phyloP scores from a whole-genome alignment of 768 basidiomycete genomes.

The Nevesoporus exiguus region DNA sequence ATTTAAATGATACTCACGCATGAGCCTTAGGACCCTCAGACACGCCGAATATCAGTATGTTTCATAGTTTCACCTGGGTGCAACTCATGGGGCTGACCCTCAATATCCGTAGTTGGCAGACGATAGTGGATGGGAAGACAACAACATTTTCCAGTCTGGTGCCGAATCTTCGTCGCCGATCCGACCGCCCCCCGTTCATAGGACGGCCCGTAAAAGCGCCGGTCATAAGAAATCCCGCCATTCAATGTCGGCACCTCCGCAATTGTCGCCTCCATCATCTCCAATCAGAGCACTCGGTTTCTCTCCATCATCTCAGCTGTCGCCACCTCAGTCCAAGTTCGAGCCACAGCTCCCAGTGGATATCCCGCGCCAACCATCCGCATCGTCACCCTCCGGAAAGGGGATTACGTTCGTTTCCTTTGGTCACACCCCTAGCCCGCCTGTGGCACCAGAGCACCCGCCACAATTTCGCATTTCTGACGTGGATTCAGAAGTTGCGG shows the following conservation, averaged over 20 bases:
- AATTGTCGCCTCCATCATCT: constrained; percentile 43
- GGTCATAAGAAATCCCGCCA: constrained; percentile 55
- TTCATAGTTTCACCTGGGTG: constrained; percentile 23
- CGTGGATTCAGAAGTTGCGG: neutral
- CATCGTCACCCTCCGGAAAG: constrained; percentile 15
- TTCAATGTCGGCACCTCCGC: constrained; percentile 70
- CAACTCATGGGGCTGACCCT: constrained; percentile 6
- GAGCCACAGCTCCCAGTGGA: constrained; percentile 48
- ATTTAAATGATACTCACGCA: neutral
- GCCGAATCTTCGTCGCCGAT: constrained; percentile 80
- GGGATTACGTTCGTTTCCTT: constrained; percentile 12
- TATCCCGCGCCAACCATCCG: constrained; percentile 30
- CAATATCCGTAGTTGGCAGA: constrained; percentile 37
- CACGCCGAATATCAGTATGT: constrained; percentile 53
- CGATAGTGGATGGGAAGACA: constrained; percentile 88
- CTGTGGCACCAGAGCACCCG: constrained; percentile 10
- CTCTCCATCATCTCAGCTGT: constrained; percentile 26
- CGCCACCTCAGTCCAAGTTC: constrained; percentile 56
- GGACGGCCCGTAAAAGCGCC: constrained; percentile 40
- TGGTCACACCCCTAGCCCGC: constrained; percentile 19
- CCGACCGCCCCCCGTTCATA: constrained; percentile 56
- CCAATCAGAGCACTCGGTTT: constrained; percentile 30
- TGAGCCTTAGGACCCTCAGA: constrained; percentile 48
- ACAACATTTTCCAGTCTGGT: constrained; percentile 88
- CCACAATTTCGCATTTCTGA: constrained; percentile 6